These are phyloP conservation scores for Pulveroboletus sp. DNA, from an alignment of 768 basidiomycete species.

Conservation along the genomic window DNA sequence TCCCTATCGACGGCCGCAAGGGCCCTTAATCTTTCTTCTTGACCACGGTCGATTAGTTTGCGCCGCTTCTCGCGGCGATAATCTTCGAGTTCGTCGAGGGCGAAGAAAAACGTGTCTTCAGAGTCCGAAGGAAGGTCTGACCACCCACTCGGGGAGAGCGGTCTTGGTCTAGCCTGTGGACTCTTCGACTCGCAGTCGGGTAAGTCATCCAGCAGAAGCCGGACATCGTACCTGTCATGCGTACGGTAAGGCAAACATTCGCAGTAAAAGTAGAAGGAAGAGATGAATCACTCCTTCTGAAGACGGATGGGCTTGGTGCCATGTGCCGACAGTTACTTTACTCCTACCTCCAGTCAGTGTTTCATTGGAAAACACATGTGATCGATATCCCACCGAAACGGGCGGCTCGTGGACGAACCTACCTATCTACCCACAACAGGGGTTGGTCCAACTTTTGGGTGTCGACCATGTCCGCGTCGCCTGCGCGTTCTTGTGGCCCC, in stretches of 20 bases:
- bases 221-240: conserved; percentile 66
- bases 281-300: conserved; percentile 10
- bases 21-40: conserved; percentile 65
- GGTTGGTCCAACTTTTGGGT: not conserved
- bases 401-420: conserved; percentile 36
- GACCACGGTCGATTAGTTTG: conserved; percentile 49
- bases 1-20: conserved; percentile 42
- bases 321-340: conserved; percentile 4
- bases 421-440: conserved; percentile 79
- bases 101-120: conserved; percentile 82
- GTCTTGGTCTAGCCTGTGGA: conserved; percentile 14
- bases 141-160: conserved; percentile 63
- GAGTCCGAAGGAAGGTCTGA: conserved; percentile 79
- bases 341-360: conserved; percentile 7
- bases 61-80: conserved; percentile 66
- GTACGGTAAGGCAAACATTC: conserved; percentile 18
- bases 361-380: conserved; percentile 2
- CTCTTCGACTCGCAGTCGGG: conserved; percentile 15
- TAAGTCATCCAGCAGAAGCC: conserved; percentile 62
- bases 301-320: not conserved
- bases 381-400: conserved; percentile 5
- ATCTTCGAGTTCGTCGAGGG: conserved; percentile 60
- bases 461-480: conserved; percentile 1
- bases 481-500: conserved; percentile 17
- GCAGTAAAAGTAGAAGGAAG: conserved; percentile 12